Evolutionary conservation across 2,329 filamentous ascomycete species (phyloP).

Genomic region (Neofusicoccum sp.): DNA sequence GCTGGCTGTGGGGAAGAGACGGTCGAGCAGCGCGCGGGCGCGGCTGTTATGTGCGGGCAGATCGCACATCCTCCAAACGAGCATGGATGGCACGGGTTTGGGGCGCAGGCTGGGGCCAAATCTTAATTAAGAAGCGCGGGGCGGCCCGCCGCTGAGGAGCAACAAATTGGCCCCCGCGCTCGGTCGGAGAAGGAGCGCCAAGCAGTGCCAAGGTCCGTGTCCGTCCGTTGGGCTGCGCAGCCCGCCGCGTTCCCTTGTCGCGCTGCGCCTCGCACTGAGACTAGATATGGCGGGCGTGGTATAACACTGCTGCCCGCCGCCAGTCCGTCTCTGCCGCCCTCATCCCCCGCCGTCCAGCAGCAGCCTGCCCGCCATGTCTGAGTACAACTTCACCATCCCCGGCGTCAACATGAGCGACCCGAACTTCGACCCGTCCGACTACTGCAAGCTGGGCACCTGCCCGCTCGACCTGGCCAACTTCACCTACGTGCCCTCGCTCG

Average conservation of each 20-base stretch:
- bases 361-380: no score
- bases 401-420: no score
- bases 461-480: slow-evolving; percentile 53
- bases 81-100: no score
- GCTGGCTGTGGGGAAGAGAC: no score
- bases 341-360: no score
- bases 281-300: no score
- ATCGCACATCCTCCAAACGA: no score
- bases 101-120: background rate
- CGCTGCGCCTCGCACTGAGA: background rate
- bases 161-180: background rate
- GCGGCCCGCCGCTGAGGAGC: background rate
- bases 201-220: background rate
- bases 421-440: background rate
- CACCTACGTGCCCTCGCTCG: slow-evolving; percentile 56
- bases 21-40: no score
- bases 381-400: no score
- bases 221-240: background rate
- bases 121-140: background rate
- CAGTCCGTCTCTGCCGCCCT: no score
- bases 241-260: background rate
- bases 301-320: no score
- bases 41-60: no score
- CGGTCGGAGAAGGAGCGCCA: background rate
- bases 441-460: slow-evolving; percentile 42